Conservation (phyloP, 108 stramenopile genomes). For the Nitzschia palea region DNA sequence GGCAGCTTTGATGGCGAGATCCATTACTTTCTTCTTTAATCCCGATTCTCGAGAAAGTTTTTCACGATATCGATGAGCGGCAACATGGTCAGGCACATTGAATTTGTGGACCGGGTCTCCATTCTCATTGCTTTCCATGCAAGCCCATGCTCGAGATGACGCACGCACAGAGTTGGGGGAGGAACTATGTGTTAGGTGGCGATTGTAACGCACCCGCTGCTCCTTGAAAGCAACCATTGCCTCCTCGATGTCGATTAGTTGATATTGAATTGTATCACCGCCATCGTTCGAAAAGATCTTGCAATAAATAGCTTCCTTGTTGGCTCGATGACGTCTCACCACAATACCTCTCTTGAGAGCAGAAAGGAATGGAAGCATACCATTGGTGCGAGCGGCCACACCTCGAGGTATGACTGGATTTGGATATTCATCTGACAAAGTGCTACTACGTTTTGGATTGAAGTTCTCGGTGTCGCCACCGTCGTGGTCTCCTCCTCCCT, state of each 20-base stretch:
- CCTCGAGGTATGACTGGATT: conserved; percentile 60
- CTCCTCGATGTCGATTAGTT: conserved; percentile 61
- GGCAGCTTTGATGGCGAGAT: conserved; percentile 43
- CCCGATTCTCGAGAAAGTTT: conserved; percentile 47
- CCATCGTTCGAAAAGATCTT: conserved; percentile 71
- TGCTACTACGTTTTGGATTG: conserved; percentile 21
- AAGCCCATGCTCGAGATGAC: conserved; percentile 25
- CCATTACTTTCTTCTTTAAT: conserved; percentile 33
- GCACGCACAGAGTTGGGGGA: conserved; percentile 8
- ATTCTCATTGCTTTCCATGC: conserved; percentile 31
- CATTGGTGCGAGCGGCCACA: conserved; percentile 74
- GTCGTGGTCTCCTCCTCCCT: conserved; percentile 12
- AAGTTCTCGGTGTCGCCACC: conserved; percentile 20
- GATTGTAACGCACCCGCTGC: conserved; percentile 75
- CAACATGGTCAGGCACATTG: conserved; percentile 56
- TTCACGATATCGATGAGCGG: conserved; percentile 68
- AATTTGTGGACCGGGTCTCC: conserved; percentile 34
- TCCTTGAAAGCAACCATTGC: conserved; percentile 78
- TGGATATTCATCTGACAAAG: conserved; percentile 45
- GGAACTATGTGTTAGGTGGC: conserved; percentile 15
- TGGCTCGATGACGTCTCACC: conserved; percentile 75
- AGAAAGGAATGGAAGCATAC: conserved; percentile 69
- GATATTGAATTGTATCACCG: conserved; percentile 78
- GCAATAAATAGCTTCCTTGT: conserved; percentile 62
- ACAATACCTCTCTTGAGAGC: conserved; percentile 84